Conservation (phyloP, 2,329 filamentous ascomycete genomes). For the Neonectria ditissima region DNA sequence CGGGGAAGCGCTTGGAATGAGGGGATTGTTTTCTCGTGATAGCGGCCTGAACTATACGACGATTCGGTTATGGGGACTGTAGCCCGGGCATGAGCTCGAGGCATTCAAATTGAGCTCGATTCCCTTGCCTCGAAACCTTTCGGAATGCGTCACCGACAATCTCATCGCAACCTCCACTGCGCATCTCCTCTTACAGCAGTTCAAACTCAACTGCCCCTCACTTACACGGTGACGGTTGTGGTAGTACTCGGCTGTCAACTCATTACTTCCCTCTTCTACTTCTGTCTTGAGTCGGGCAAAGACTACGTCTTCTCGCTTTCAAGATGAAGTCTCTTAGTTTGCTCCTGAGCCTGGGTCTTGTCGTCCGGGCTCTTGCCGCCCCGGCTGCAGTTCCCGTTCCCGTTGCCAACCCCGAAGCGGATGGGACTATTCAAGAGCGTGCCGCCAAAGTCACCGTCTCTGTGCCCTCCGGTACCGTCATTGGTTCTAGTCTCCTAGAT, state of each 20-base stretch:
- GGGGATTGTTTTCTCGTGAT: neutral
- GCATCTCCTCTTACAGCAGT: conserved; percentile 3
- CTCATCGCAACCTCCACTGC: conserved; percentile 14
- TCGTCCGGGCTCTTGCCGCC: conserved; percentile 33
- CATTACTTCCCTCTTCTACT: neutral
- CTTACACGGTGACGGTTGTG: conserved; percentile 9
- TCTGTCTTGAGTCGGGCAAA: neutral
- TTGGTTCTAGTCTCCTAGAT: conserved; percentile 57
- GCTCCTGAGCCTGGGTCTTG: conserved; percentile 32
- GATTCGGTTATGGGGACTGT: neutral
- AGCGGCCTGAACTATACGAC: conserved; percentile 7
- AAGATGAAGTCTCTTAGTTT: conserved; percentile 36
- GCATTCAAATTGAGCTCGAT: conserved; percentile 38
- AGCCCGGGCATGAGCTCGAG: neutral
- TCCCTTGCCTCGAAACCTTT: conserved; percentile 26
- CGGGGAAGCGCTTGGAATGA: conserved; percentile 9
- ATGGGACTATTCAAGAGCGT: conserved; percentile 54
- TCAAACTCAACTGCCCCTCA: conserved; percentile 13
- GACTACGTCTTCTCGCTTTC: conserved; percentile 2
- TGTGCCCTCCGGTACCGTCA: conserved; percentile 67
- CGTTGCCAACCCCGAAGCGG: conserved; percentile 36
- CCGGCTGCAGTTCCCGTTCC: conserved; percentile 34
- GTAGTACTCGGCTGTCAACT: conserved; percentile 1
- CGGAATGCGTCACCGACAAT: conserved; percentile 22
- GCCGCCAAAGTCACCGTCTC: conserved; percentile 63